Conservation (phyloP, 2,329 filamentous ascomycete species). For the Colletotrichum sp. region DNA sequence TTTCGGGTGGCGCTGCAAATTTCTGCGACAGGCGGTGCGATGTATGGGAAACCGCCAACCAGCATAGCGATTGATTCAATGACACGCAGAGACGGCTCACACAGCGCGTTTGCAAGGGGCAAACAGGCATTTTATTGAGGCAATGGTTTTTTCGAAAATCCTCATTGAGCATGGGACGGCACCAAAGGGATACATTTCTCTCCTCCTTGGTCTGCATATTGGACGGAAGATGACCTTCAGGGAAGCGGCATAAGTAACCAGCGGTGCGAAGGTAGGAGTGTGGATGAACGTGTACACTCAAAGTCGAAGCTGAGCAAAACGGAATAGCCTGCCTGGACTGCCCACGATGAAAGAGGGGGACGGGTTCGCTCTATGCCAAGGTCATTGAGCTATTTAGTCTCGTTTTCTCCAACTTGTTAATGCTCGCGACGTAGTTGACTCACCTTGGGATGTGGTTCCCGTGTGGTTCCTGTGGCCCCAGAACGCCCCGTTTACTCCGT, state of each 20-base stretch:
- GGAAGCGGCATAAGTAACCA: not conserved
- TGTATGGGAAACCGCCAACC: constrained; percentile 2
- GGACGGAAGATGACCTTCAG: not conserved
- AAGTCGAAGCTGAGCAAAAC: not conserved
- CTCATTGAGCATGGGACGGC: not conserved
- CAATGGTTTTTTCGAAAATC: not conserved
- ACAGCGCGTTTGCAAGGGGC: not conserved
- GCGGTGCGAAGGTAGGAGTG: not conserved
- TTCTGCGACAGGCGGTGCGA: not conserved
- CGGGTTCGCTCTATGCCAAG: not conserved
- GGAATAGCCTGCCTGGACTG: not conserved
- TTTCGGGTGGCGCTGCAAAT: not conserved
- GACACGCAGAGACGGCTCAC: not conserved
- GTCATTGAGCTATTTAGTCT: not conserved
- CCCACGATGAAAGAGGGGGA: not conserved
- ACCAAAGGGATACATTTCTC: not conserved
- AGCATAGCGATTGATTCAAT: constrained; percentile 17
- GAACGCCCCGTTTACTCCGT: not conserved
- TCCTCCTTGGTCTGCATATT: not conserved
- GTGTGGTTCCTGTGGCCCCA: not conserved
- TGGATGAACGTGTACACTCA: not conserved
- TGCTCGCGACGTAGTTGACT: not conserved
- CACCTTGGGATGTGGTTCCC: not conserved
- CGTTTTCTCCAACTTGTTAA: not conserved
- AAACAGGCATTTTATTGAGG: not conserved